These are phyloP conservation scores for Symbiotaphrina buchneri DNA, from an alignment of 495 filamentous ascomycete genomes.

Conservation along the genomic window DNA sequence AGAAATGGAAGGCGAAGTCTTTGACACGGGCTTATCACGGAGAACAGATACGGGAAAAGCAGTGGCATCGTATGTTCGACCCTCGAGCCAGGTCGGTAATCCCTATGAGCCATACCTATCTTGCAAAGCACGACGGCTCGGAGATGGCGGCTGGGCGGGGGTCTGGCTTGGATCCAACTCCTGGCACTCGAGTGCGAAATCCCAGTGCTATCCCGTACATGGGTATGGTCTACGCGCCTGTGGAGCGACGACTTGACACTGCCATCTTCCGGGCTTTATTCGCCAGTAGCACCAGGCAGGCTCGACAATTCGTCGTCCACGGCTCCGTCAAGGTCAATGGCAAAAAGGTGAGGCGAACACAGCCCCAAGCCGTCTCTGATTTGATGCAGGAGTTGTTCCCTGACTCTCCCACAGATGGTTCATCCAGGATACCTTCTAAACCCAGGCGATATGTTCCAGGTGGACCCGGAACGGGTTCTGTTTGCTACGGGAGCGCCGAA, in stretches of 20 bases:
- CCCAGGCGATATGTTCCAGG: slow-evolving; percentile 93
- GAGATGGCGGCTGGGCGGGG: slow-evolving; percentile 63
- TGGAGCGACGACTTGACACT: slow-evolving; percentile 77
- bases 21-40: slow-evolving; percentile 72
- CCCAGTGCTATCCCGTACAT: slow-evolving; percentile 51
- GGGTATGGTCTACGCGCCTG: slow-evolving; percentile 77
- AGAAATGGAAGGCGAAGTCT: slow-evolving; percentile 87
- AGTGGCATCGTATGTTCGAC: slow-evolving; percentile 86
- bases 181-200: neutral
- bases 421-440: slow-evolving; percentile 90
- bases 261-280: slow-evolving; percentile 85
- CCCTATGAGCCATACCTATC: slow-evolving; percentile 55
- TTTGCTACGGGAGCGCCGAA: slow-evolving; percentile 65
- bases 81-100: slow-evolving; percentile 54
- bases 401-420: slow-evolving; percentile 58
- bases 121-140: slow-evolving; percentile 63
- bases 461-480: slow-evolving; percentile 71
- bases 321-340: slow-evolving; percentile 91
- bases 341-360: slow-evolving; percentile 70
- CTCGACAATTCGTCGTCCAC: slow-evolving; percentile 82
- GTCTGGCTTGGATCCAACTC: slow-evolving; percentile 29
- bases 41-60: slow-evolving; percentile 70
- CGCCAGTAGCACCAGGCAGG: slow-evolving; percentile 84
- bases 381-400: neutral
- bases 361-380: too few relatives aligned